Conservation (phyloP, 2,329 filamentous ascomycete species). For the Tympanopsis confertula region DNA sequence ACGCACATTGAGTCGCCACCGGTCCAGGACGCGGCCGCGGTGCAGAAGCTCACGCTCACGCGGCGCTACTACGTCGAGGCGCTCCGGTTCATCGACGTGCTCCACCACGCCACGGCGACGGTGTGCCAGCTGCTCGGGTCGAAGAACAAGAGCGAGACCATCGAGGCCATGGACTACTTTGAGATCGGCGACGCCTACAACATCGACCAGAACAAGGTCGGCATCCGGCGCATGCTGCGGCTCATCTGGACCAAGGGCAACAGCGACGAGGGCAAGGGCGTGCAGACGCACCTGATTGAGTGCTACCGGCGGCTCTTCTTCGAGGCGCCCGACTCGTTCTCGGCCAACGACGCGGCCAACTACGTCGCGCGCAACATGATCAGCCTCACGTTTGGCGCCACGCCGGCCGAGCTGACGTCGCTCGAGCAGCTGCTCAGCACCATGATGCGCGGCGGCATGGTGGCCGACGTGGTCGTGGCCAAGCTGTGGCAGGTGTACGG, state of each 20-base stretch:
- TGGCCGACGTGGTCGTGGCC: constrained; percentile 73
- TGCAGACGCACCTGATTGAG: constrained; percentile 91
- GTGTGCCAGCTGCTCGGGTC: constrained; percentile 84
- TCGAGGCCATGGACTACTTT: constrained; percentile 98
- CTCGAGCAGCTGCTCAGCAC: constrained; percentile 88
- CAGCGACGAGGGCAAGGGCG: constrained; percentile 95
- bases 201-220: constrained; percentile 81
- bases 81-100: constrained; percentile 80
- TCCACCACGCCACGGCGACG: constrained; percentile 70
- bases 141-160: constrained; percentile 95
- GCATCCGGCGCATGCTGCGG: constrained; percentile 88
- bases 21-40: constrained; percentile 72
- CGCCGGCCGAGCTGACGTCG: constrained; percentile 86
- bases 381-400: constrained; percentile 89
- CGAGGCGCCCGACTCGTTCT: constrained; percentile 81
- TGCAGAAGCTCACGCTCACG: constrained; percentile 78
- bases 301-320: constrained; percentile 95
- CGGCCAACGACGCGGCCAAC: constrained; percentile 78
- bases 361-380: constrained; percentile 98
- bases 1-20: constrained; percentile 66
- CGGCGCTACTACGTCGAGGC: constrained; percentile 89
- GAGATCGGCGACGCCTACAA: constrained; percentile 93
- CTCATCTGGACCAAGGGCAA: constrained; percentile 99
- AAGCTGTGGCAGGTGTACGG: constrained; percentile 98
- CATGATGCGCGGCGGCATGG: constrained; percentile 90